Evolutionary conservation across 495 filamentous ascomycete species (phyloP), one percentile per base, ranked within the genome.

Genomic region (Penicillium subrubescens): DNA sequence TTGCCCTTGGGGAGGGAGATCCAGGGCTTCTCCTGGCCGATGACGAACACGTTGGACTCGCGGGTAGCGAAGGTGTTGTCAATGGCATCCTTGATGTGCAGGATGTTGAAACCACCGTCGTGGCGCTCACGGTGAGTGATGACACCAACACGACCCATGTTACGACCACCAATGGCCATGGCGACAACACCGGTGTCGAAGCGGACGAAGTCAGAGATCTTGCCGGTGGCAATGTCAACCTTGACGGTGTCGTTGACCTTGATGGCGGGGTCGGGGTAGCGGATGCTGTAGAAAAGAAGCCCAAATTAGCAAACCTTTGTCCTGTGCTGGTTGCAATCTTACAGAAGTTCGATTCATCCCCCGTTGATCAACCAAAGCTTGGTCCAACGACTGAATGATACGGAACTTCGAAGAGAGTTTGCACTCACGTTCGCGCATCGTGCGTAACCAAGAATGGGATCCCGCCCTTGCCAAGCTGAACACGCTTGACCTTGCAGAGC

Each of bases 361-460:
- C 78, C 75, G 77, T 81, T 80, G 83, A 85, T 90, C 88, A 83
- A 88, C 92, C 91, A 93, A 94, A 94, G 85, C 90, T 94, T 95
- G 92, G 91, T 93, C 93, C 92, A 96, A 96, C 93, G 93, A 88
- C 93, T 96, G 93, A 96, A 89, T 92, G 93, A 94, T 90, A 87
- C 89, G 86, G 87, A 88, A 87, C 83, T 90, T 86, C 56, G 62
- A 70, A 69, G 74, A 78, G 77, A 77, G 79, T 70, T 68, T 88
- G 88, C 80, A 91, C 94, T 95, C 84, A 97, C 94, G 96, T 99
- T 92, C 95, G 89, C 84, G 96, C 95, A 92, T 99, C 95, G 89
- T 98, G 96, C 92, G 96, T 98, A 91, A 98, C 95, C 91, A 97
- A 97, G 92, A 96, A 98, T 92, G 95, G 95, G 87, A 99, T 95